These are phyloP conservation scores for Curvularia lunata DNA, from an alignment of 2,329 filamentous ascomycete genomes.

Conservation along the genomic window DNA sequence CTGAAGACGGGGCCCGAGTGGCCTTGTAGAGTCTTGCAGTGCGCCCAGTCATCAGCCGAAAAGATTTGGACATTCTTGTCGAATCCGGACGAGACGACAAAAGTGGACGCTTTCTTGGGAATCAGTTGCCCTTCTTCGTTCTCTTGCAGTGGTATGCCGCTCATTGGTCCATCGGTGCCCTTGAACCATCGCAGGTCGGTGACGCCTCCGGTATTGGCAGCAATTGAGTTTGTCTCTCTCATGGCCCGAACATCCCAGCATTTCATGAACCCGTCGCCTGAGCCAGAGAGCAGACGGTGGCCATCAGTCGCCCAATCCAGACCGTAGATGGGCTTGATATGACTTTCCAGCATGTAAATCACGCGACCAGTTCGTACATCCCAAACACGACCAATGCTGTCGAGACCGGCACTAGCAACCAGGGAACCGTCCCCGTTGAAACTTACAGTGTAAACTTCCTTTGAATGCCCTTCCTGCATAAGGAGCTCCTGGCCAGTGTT, in stretches of 20 bases:
- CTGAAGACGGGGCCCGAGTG: slow-evolving; percentile 93
- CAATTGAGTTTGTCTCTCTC: slow-evolving; percentile 79
- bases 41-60: slow-evolving; percentile 93
- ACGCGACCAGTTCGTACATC: slow-evolving; percentile 90
- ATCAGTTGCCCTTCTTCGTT: slow-evolving; percentile 67
- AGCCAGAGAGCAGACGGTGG: slow-evolving; percentile 89
- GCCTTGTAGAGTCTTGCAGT: slow-evolving; percentile 84
- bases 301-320: slow-evolving; percentile 93
- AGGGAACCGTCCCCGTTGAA: slow-evolving; percentile 93
- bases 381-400: slow-evolving; percentile 95
- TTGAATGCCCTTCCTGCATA: slow-evolving; percentile 91
- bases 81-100: slow-evolving; percentile 89
- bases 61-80: slow-evolving; percentile 96
- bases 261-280: slow-evolving; percentile 93
- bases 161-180: slow-evolving; percentile 75
- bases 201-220: slow-evolving; percentile 88
- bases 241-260: slow-evolving; percentile 97
- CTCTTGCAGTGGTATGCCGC: slow-evolving; percentile 64
- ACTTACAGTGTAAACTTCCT: slow-evolving; percentile 86
- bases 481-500: slow-evolving; percentile 82
- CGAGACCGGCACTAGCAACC: slow-evolving; percentile 87
- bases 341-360: slow-evolving; percentile 92
- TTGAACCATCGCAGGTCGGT: slow-evolving; percentile 95
- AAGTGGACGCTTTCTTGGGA: slow-evolving; percentile 88
- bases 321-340: slow-evolving; percentile 91